Percentiles rank a stretch among this genome's conserved stretches.
These are phyloP conservation scores for Astraeus odoratus DNA, from an alignment of 768 basidiomycete genomes.

Conservation along the genomic window DNA sequence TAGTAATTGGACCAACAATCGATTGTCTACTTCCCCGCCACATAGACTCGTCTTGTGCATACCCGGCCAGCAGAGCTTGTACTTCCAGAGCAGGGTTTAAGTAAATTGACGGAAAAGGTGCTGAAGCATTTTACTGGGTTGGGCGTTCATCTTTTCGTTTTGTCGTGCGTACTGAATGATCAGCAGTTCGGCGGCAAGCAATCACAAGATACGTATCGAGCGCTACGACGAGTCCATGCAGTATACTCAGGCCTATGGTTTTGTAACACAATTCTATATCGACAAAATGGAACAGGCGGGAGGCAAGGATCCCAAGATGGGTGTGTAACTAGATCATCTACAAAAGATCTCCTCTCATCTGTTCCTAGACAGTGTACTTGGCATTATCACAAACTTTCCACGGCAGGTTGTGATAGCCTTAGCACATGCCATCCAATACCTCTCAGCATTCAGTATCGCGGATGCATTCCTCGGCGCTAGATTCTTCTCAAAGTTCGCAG, in stretches of 20 bases:
- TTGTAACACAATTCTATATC: constrained; percentile 60
- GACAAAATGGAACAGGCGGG: constrained; percentile 35
- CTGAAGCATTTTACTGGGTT: constrained; percentile 66
- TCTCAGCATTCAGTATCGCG: constrained; percentile 68
- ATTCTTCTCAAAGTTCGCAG: constrained; percentile 75
- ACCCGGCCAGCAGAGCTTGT: constrained; percentile 78
- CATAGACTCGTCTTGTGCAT: constrained; percentile 81
- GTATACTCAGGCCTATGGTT: constrained; percentile 65
- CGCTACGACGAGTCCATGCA: constrained; percentile 45
- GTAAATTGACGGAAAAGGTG: constrained; percentile 68
- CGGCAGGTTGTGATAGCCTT: constrained; percentile 64
- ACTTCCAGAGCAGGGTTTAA: constrained; percentile 52
- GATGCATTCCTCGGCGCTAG: constrained; percentile 70
- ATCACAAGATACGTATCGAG: constrained; percentile 55
- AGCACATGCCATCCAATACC: constrained; percentile 64
- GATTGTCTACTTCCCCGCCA: constrained; percentile 1
- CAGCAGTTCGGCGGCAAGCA: constrained; percentile 32
- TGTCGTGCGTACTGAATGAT: constrained; percentile 5
- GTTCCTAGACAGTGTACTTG: constrained; percentile 51
- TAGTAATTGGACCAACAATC: constrained; percentile 6
- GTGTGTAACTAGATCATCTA: background rate
- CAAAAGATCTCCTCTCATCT: background rate
- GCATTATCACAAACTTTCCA: constrained; percentile 58
- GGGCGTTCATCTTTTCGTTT: constrained; percentile 5
- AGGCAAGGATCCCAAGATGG: constrained; percentile 31